phyloP scores from a whole-genome alignment of 805 yeast species.

The Pichia thaimueangensis region DNA sequence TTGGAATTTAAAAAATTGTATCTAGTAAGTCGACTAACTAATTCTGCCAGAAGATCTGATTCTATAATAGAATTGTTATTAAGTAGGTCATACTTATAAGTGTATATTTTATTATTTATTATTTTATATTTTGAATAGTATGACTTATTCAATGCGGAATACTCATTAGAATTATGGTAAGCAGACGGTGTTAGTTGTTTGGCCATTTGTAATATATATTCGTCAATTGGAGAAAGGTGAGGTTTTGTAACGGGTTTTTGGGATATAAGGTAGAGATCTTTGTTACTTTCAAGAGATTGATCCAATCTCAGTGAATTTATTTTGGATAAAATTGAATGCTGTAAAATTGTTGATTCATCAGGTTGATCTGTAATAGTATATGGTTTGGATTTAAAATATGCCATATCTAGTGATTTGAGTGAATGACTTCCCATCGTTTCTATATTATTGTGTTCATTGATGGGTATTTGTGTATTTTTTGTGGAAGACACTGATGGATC shows the following conservation, averaged over 20 bases:
- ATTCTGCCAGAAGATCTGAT: background rate
- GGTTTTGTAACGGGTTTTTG: background rate
- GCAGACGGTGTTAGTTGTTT: background rate
- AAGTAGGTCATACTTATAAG: constrained; percentile 4
- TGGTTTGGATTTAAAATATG: background rate
- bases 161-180: background rate
- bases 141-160: background rate
- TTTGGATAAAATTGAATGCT: background rate
- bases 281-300: background rate
- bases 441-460: too few relatives aligned
- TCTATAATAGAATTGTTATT: constrained; percentile 10
- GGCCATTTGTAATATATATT: background rate
- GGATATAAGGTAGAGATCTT: background rate
- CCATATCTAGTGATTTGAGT: too few relatives aligned
- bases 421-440: too few relatives aligned
- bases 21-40: constrained; percentile 6
- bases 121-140: background rate
- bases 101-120: background rate
- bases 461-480: background rate
- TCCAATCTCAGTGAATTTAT: background rate
- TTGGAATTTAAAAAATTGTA: constrained; percentile 7
- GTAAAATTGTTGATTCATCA: background rate
- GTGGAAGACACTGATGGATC: too few relatives aligned
- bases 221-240: background rate
- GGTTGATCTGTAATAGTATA: background rate